These are phyloP conservation scores for Aureobasidium sp. DNA, from an alignment of 2,329 filamentous ascomycete genomes.

Conservation along the genomic window DNA sequence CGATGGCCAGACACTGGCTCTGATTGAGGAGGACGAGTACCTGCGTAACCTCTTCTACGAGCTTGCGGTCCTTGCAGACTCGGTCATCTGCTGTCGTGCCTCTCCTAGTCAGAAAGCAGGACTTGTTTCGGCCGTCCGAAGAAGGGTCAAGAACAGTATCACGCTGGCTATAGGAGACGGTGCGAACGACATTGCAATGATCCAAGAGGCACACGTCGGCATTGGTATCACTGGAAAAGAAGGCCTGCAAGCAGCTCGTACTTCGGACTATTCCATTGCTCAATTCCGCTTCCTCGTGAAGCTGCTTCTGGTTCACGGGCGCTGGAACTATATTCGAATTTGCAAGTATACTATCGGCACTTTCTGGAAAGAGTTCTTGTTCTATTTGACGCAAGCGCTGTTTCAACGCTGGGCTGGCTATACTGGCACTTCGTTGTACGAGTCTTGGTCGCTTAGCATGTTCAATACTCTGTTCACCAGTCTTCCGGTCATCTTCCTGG, in stretches of 20 bases:
- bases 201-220: slow-evolving; percentile 80
- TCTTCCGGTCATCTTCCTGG: slow-evolving; percentile 71
- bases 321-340: slow-evolving; percentile 77
- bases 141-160: slow-evolving; percentile 62
- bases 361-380: slow-evolving; percentile 69
- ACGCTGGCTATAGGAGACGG: slow-evolving; percentile 84
- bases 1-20: slow-evolving; percentile 69
- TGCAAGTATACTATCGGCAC: slow-evolving; percentile 80
- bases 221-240: slow-evolving; percentile 85
- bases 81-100: slow-evolving; percentile 81
- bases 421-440: slow-evolving; percentile 76
- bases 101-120: slow-evolving; percentile 77
- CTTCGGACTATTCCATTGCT: slow-evolving; percentile 78
- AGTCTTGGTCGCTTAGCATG: slow-evolving; percentile 75
- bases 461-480: slow-evolving; percentile 94
- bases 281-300: slow-evolving; percentile 75
- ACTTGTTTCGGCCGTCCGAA: slow-evolving; percentile 68
- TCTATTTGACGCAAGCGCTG: slow-evolving; percentile 53
- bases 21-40: slow-evolving; percentile 57
- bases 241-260: slow-evolving; percentile 73
- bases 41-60: slow-evolving; percentile 65
- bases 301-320: slow-evolving; percentile 68
- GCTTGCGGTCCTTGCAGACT: slow-evolving; percentile 66
- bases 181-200: slow-evolving; percentile 93
- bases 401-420: slow-evolving; percentile 79